Percentiles rank a stretch among this genome's conserved stretches.
Evolutionary conservation across 2,329 filamentous ascomycete species (phyloP).

Genomic region (Fusarium sp.): DNA sequence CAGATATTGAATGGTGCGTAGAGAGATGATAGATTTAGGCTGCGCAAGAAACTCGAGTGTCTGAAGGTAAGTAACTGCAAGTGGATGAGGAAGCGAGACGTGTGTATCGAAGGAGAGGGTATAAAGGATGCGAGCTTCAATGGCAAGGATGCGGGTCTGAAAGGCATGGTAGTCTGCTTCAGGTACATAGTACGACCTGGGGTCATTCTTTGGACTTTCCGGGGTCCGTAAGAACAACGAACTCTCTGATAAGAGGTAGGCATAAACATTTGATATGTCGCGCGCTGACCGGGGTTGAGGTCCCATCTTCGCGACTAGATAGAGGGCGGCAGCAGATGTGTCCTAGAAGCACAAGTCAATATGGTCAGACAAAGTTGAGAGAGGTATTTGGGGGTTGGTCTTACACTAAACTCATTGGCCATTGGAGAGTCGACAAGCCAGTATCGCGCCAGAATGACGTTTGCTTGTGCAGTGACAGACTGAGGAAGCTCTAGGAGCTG

Average conservation of each 20-base stretch:
- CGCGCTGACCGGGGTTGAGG: constrained; percentile 79
- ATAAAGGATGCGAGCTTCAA: constrained; percentile 81
- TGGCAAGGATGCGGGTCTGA: constrained; percentile 72
- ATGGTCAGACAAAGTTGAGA: background rate
- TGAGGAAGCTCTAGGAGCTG: constrained; percentile 86
- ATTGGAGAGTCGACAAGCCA: constrained; percentile 72
- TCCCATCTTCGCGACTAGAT: constrained; percentile 84
- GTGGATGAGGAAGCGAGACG: constrained; percentile 84
- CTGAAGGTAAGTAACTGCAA: constrained; percentile 93
- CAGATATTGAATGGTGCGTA: constrained; percentile 78
- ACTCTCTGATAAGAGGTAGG: constrained; percentile 75
- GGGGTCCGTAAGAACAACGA: constrained; percentile 64
- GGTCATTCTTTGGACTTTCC: constrained; percentile 50
- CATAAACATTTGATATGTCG: constrained; percentile 85
- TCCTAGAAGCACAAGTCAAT: constrained; percentile 62
- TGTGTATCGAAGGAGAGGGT: constrained; percentile 84
- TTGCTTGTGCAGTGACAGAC: constrained; percentile 85
- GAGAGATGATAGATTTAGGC: constrained; percentile 64
- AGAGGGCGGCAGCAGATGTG: constrained; percentile 83
- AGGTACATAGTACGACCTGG: constrained; percentile 73
- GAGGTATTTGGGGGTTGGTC: constrained; percentile 10
- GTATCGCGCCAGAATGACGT: constrained; percentile 83
- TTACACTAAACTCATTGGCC: constrained; percentile 67
- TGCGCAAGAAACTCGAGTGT: constrained; percentile 75
- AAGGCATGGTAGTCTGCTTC: constrained; percentile 77